Evolutionary conservation across 169 alveolate genomes (phyloP).

Genomic region (Perkinsus chesapeaki): DNA sequence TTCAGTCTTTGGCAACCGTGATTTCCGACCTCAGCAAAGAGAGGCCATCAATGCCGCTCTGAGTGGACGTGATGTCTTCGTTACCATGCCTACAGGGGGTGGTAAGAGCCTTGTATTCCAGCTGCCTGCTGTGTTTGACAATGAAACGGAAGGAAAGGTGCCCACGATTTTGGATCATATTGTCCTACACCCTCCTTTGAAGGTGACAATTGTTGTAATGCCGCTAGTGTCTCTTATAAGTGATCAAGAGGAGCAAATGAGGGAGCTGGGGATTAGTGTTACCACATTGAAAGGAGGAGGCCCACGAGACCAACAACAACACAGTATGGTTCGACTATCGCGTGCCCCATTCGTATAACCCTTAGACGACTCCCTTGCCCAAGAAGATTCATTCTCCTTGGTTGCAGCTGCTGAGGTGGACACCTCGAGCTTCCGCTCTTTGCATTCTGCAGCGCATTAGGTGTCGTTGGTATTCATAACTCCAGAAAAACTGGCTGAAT

Average conservation of each 20-base stretch:
- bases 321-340: background rate
- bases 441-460: background rate
- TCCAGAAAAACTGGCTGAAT: constrained; percentile 84
- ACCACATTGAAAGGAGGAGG: background rate
- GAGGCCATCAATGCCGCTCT: constrained; percentile 86
- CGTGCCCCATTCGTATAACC: background rate
- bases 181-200: background rate
- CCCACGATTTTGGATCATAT: background rate
- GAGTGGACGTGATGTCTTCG: constrained; percentile 80
- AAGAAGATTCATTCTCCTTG: background rate
- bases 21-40: constrained; percentile 46
- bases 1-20: background rate
- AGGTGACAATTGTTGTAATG: constrained; percentile 80
- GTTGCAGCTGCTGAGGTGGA: background rate
- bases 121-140: constrained; percentile 79
- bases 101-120: constrained; percentile 90
- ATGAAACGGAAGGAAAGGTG: constrained; percentile 28
- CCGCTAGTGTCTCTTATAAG: constrained; percentile 80
- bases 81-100: constrained; percentile 96
- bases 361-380: background rate
- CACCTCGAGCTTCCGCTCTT: background rate
- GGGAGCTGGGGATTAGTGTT: background rate
- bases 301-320: background rate
- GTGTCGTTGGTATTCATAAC: constrained; percentile 59
- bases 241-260: background rate